These are phyloP conservation scores for Pichia inconspicua DNA, from an alignment of 1,139 yeast species.

Conservation along the genomic window DNA sequence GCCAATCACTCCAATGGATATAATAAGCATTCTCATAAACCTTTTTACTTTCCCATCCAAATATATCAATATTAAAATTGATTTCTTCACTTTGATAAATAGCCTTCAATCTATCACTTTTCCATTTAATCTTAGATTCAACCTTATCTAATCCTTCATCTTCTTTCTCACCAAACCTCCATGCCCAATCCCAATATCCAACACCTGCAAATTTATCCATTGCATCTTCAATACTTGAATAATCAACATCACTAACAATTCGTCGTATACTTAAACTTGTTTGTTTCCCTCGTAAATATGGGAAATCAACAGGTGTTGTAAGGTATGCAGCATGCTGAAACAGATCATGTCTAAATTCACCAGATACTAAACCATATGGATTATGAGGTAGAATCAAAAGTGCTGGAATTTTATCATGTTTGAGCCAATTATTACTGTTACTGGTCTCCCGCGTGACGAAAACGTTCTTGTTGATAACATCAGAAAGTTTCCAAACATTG, in stretches of 20 bases:
- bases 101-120: not conserved
- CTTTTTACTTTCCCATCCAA: constrained; percentile 24
- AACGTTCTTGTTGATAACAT: constrained; percentile 4
- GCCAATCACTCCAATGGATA: constrained; percentile 30
- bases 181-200: constrained; percentile 25
- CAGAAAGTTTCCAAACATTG: constrained; percentile 26
- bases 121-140: not conserved
- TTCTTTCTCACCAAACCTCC: constrained; percentile 13
- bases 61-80: constrained; percentile 14
- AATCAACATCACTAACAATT: constrained; percentile 1
- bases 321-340: constrained; percentile 20
- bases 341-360: constrained; percentile 36
- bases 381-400: constrained; percentile 39
- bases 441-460: not conserved
- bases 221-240: constrained; percentile 9
- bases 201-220: constrained; percentile 12
- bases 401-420: constrained; percentile 19
- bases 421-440: constrained; percentile 4
- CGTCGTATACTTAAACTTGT: constrained; percentile 10
- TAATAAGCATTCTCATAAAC: constrained; percentile 25
- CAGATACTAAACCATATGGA: constrained; percentile 41
- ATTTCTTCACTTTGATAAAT: not conserved
- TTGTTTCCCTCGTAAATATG: constrained; percentile 10
- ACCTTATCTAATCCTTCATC: constrained; percentile 1
- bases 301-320: constrained; percentile 21